Percentiles rank a stretch among this genome's conserved stretches.
phyloP scores from a whole-genome alignment of 208 protist genomes.

The Trypanosoma cruzi region DNA sequence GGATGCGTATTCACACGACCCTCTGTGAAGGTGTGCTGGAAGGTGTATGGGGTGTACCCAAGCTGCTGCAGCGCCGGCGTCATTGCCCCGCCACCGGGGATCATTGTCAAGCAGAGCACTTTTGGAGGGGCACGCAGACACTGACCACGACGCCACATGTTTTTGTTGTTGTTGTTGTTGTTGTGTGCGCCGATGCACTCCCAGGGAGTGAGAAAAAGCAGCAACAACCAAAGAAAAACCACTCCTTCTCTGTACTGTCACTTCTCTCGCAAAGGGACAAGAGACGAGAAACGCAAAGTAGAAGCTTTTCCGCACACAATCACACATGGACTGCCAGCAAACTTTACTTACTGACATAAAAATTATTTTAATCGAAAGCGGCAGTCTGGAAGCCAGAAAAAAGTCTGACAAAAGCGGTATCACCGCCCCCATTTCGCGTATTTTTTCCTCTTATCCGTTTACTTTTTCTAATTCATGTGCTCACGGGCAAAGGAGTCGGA shows the following conservation, averaged over 20 bases:
- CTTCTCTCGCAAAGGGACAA: background rate
- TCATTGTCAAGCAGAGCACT: slow-evolving; percentile 81
- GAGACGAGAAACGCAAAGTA: too few relatives aligned
- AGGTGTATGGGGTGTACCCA: slow-evolving; percentile 81
- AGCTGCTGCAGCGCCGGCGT: slow-evolving; percentile 50
- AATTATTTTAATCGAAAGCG: too few relatives aligned
- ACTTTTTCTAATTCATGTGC: background rate
- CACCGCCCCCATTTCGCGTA: background rate
- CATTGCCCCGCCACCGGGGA: slow-evolving; percentile 75
- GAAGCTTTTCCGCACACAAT: background rate
- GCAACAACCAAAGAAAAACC: background rate
- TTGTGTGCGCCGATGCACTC: background rate
- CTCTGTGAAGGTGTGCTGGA: slow-evolving; percentile 58
- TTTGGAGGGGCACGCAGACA: slow-evolving; percentile 32
- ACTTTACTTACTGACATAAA: too few relatives aligned
- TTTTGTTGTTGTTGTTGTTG: too few relatives aligned
- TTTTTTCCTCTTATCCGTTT: background rate
- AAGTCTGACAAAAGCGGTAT: too few relatives aligned
- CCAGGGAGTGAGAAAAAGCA: background rate
- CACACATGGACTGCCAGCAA: background rate
- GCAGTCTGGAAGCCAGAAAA: background rate
- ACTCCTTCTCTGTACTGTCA: background rate
- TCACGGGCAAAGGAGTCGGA: background rate
- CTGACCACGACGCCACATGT: slow-evolving; percentile 16
- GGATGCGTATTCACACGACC: slow-evolving; percentile 77